A percentile compares a stretch with the other conserved stretches of the same genome.
Evolutionary conservation across 2,329 filamentous ascomycete species (phyloP).

Genomic region (Raffaelea albimanens): DNA sequence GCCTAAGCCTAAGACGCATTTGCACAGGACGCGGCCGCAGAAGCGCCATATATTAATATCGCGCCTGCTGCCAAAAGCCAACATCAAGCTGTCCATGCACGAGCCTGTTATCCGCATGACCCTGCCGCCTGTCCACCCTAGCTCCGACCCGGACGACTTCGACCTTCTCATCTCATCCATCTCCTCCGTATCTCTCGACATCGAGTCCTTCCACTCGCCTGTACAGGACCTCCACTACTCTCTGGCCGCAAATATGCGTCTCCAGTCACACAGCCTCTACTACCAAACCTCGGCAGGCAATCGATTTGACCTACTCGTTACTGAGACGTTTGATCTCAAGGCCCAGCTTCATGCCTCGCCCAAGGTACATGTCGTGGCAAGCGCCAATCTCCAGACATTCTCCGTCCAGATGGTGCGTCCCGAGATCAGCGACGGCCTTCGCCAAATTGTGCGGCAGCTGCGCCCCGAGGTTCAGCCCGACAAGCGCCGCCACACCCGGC

Average conservation of each 20-base stretch:
- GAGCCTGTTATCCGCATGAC: conserved; percentile 90
- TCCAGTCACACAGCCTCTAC: conserved; percentile 83
- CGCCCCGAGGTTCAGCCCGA: conserved; percentile 59
- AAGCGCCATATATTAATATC: conserved; percentile 66
- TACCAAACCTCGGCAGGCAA: conserved; percentile 81
- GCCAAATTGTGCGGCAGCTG: conserved; percentile 82
- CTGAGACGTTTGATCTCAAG: conserved; percentile 81
- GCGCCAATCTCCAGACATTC: conserved; percentile 75
- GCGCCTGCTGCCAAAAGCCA: conserved; percentile 85
- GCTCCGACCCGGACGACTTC: conserved; percentile 66
- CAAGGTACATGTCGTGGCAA: conserved; percentile 72
- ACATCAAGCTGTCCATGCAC: conserved; percentile 90
- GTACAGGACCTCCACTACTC: conserved; percentile 81
- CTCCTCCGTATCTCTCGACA: conserved; percentile 83
- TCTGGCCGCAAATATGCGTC: conserved; percentile 67
- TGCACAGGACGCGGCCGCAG: conserved; percentile 29
- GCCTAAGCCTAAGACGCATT: conserved; percentile 32
- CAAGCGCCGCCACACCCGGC: conserved; percentile 38
- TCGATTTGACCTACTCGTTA: conserved; percentile 79
- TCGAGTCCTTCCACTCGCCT: conserved; percentile 90
- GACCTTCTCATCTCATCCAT: conserved; percentile 93
- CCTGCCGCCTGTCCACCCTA: conserved; percentile 64
- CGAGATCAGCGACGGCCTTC: conserved; percentile 86
- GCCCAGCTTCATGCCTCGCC: conserved; percentile 76
- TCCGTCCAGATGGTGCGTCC: conserved; percentile 82